Percentiles rank a stretch among this genome's conserved stretches.
Conservation (phyloP, 768 basidiomycete species). For the Macrolepiota dolichaula region DNA sequence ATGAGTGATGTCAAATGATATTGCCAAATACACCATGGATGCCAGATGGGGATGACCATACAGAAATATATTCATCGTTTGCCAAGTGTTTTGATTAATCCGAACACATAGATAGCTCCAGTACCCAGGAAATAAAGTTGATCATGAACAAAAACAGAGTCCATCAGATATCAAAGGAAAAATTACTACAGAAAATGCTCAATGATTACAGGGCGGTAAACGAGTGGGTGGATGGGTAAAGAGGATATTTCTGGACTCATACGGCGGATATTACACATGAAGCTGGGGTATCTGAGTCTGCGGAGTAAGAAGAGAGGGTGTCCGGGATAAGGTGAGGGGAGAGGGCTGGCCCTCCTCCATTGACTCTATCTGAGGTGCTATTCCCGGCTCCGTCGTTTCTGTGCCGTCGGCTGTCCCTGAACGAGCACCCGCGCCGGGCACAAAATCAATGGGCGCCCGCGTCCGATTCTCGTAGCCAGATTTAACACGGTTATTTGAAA, state of each 20-base stretch:
- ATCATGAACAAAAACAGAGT: neutral
- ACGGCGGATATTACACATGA: slow-evolving; percentile 27
- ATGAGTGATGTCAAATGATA: neutral
- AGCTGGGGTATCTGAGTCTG: slow-evolving; percentile 39
- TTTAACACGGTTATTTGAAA: slow-evolving; percentile 81
- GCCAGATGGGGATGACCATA: neutral
- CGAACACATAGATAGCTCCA: neutral
- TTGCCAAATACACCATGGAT: neutral
- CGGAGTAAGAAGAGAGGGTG: slow-evolving; percentile 27
- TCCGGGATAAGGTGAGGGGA: slow-evolving; percentile 23
- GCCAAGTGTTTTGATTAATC: neutral
- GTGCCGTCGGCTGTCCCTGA: slow-evolving; percentile 61
- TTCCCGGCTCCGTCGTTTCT: slow-evolving; percentile 53
- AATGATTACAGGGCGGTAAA: slow-evolving; percentile 11
- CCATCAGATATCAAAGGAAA: neutral
- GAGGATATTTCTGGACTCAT: neutral
- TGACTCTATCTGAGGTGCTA: slow-evolving; percentile 37
- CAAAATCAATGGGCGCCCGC: slow-evolving; percentile 65
- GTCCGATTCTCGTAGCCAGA: slow-evolving; percentile 63
- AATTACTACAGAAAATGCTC: slow-evolving; percentile 3
- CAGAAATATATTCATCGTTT: neutral
- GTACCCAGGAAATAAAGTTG: neutral
- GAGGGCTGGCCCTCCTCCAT: slow-evolving; percentile 37
- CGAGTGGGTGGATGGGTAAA: slow-evolving; percentile 3
- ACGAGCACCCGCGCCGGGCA: slow-evolving; percentile 69